Evolutionary conservation across 2,329 filamentous ascomycete species (phyloP).

Genomic region (Plenodomus lindquistii): DNA sequence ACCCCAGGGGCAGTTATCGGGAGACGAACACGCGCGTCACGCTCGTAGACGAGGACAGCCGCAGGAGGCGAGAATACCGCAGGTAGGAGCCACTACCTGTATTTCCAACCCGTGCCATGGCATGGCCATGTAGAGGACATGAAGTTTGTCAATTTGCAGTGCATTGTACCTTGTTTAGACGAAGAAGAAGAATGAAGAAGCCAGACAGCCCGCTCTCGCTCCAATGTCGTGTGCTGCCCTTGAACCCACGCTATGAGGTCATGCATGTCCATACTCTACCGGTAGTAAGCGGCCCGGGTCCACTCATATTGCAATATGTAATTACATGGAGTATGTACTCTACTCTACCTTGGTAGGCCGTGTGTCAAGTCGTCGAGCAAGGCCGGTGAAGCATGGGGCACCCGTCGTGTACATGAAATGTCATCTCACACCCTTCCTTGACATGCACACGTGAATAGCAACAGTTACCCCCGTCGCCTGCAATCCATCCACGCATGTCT

Average conservation of each 20-base stretch:
- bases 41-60: slow-evolving; percentile 29
- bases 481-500: slow-evolving; percentile 4
- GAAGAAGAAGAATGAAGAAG: no score
- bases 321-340: no score
- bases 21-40: slow-evolving; percentile 39
- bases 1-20: slow-evolving; percentile 30
- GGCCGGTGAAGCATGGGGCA: slow-evolving; percentile 20
- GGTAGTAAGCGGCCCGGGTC: not conserved
- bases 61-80: slow-evolving; percentile 30
- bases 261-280: no score
- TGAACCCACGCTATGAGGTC: not conserved
- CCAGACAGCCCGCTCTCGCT: no score
- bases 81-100: slow-evolving; percentile 5
- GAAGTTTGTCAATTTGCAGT: no score
- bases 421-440: no score
- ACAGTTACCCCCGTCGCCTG: slow-evolving; percentile 10
- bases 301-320: no score
- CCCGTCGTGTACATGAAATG: slow-evolving; percentile 17
- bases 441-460: slow-evolving; percentile 29
- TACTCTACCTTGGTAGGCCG: no score
- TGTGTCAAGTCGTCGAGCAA: slow-evolving; percentile 8
- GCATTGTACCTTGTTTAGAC: no score
- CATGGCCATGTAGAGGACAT: no score
- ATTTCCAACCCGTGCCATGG: no score
- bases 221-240: no score